Evolutionary conservation across 352 stramenopile species (phyloP), one percentile per base, ranked within the genome.

Genomic region (Globisporangium megalacanthum): DNA sequence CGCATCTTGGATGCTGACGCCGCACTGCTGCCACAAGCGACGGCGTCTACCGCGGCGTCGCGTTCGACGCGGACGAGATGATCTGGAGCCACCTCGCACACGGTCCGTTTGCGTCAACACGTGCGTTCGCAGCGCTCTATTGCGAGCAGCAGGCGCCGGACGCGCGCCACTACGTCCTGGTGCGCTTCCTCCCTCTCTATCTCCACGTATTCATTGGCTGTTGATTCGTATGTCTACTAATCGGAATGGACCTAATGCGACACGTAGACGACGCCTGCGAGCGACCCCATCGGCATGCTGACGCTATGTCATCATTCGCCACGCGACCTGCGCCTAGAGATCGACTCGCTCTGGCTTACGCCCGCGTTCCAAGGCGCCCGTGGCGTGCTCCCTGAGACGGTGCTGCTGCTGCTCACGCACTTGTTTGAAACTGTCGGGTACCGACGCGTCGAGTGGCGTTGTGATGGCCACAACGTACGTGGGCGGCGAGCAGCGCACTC

Each of bases 401-500:
- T 94, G 52, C 73, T 92, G 48, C 54, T 95, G 50, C 37, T 96
- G 52, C 66, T 96, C 22, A 68, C 66, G 52, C 62, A 88, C 41
- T 55, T 95, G n/a, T 95, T 95, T n/a, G 66, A 65, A 8, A 13
- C 0, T 20, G 60, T 69, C 6, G 75, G 79, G 13, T 97, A 96
- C 58, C 83, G 88, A 25, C 83, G 88, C 48, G 79, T 97, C 8
- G 88, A 96, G 73, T 95, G 81, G 84, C 70, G 77, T 3, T 92
- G 85, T 52, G 88, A 96, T 37, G 86, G 84, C 19, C 77, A 94
- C 63, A 95, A 97, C 61, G 79, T 94, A 9, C 83, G 83, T n/a
- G 86, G 79, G 36, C 66, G 86, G 53, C 83, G 84, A 35, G 78
- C 80, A 19, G 86, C 72, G 1, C 83, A 96, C 54, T 89, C 79